Base-by-base conservation (phyloP, 2,329 filamentous ascomycete species). In the Elsinoe fawcettii region DNA sequence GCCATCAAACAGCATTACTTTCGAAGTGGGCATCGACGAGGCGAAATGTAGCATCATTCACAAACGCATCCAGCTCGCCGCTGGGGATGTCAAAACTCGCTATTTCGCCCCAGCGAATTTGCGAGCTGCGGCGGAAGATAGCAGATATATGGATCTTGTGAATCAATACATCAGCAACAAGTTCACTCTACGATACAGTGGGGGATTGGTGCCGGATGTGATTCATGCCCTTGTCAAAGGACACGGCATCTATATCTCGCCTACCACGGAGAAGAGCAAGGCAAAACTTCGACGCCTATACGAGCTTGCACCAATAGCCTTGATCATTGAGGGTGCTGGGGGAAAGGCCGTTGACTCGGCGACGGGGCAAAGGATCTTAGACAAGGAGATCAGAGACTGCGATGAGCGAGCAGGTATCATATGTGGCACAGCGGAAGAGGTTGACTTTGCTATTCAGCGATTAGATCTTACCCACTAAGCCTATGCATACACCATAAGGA, bases 91-190 rank as follows among this genome's bases (percentile, higher is more conserved):
- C 61, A 75, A 74, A 62, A 79, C 79, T 23, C 73, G 77, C 0
- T 85, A 84, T 65, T 85, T 85, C 62, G 80, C 82, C 0, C 82
- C 82, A 0, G 82, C 82, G 3, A 85, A 85, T 62, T 67, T 84
- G 56, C 78, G 82, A 8, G 74, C 78, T 0, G 81, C 82, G 0
- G 75, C 77, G 0, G 77, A 83, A 16, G 70, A 77, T 44, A 63
- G 67, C 5, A 61, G 62, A 25, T 85, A 85, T 66, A 72, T 75
- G 66, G 58, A 53, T 0, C 72, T 85, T 0, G 69, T 85, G 3
- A 68, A 70, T 22, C 66, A 71, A 4, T 84, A 76, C 59, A 76
- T 85, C 6, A 47, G 60, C n/a, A 66, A 76, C 39, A 75, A 74
- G 62, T 85, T 83, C 65, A 84, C 82, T 1, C 70, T 85, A 36